Evolutionary conservation across 495 filamentous ascomycete genomes (phyloP).

Genomic region (Tuber umbilicatum): DNA sequence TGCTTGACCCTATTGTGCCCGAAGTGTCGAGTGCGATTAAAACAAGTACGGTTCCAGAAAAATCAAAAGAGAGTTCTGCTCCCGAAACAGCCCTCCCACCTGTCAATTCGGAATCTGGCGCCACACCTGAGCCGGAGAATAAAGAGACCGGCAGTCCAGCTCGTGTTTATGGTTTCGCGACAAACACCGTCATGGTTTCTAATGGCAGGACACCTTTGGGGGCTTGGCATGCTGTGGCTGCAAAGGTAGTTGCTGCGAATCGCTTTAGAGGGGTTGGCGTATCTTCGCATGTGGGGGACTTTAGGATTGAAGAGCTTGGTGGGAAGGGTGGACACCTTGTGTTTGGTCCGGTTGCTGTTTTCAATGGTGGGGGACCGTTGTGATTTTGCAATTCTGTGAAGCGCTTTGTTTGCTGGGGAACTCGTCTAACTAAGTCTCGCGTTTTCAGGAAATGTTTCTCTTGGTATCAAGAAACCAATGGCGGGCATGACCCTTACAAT

Average conservation of each 20-base stretch:
- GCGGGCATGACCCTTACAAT: conserved; percentile 35
- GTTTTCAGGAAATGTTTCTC: conserved; percentile 28
- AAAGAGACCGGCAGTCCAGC: background rate
- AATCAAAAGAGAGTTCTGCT: background rate
- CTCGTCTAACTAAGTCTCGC: conserved; percentile 11
- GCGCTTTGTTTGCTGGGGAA: background rate
- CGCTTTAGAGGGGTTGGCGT: conserved; percentile 30
- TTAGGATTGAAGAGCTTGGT: conserved; percentile 39
- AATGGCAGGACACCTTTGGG: conserved; percentile 30
- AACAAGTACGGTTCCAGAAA: background rate
- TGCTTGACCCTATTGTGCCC: background rate
- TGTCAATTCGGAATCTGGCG: background rate
- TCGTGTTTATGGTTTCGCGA: background rate
- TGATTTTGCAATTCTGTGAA: background rate
- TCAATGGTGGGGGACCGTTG: conserved; percentile 33
- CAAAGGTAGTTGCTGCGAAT: conserved; percentile 40
- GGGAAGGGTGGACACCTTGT: conserved; percentile 32
- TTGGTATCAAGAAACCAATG: conserved; percentile 36
- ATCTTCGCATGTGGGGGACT: conserved; percentile 31
- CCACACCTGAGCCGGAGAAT: background rate
- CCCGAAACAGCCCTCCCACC: background rate
- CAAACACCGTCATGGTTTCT: conserved; percentile 30
- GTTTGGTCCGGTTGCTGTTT: conserved; percentile 38
- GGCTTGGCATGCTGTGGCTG: conserved; percentile 37
- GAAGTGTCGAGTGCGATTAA: background rate